These are phyloP conservation scores for Xylaria sp. DNA, from an alignment of 2,329 filamentous ascomycete genomes.

Conservation along the genomic window DNA sequence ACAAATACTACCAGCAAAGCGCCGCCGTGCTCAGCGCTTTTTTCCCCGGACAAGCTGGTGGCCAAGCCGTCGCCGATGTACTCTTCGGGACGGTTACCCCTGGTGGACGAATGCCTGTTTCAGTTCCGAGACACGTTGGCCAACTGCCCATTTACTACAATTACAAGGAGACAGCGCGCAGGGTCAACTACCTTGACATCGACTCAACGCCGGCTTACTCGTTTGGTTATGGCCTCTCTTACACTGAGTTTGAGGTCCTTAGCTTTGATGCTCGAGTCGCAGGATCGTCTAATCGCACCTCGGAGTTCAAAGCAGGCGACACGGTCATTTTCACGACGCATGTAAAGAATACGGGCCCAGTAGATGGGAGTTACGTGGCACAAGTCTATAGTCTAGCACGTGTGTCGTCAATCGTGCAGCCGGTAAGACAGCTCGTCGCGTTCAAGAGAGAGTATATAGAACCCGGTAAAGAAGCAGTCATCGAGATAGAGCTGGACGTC, in stretches of 20 bases:
- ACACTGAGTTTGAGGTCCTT: constrained; percentile 48
- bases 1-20: constrained; percentile 52
- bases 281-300: constrained; percentile 7
- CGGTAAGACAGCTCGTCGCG: constrained; percentile 57
- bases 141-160: constrained; percentile 53
- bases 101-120: constrained; percentile 51
- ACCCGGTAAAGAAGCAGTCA: constrained; percentile 47
- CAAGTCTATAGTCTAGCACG: constrained; percentile 57
- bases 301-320: constrained; percentile 42
- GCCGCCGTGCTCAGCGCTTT: constrained; percentile 55
- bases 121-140: constrained; percentile 50
- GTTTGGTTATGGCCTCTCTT: constrained; percentile 53
- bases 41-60: constrained; percentile 51
- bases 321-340: constrained; percentile 52
- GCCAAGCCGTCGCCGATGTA: constrained; percentile 52
- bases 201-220: constrained; percentile 49
- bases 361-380: constrained; percentile 53
- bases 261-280: constrained; percentile 44
- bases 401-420: constrained; percentile 54
- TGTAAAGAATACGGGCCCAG: constrained; percentile 51
- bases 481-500: constrained; percentile 54
- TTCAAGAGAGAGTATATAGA: constrained; percentile 55
- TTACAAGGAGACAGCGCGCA: constrained; percentile 48
- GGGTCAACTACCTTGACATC: constrained; percentile 48
- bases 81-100: constrained; percentile 51